phyloP scores from a whole-genome alignment of 140 eudicot species.

The Anethum foeniculum region DNA sequence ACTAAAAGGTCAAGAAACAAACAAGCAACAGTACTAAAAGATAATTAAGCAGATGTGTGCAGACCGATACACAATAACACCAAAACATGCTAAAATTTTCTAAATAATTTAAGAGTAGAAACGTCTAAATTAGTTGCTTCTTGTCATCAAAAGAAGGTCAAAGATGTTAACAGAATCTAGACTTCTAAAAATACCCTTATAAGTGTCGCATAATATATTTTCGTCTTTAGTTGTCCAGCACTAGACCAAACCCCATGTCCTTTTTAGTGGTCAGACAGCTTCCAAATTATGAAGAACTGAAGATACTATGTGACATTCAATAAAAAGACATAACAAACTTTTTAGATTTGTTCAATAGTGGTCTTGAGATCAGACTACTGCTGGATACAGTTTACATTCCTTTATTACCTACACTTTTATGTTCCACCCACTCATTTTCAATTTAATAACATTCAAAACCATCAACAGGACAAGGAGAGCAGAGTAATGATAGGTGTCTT shows the following conservation, averaged over 20 bases:
- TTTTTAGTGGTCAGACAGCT: not conserved
- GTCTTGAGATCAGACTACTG: not conserved
- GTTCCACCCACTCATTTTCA: not conserved
- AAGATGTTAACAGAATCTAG: not conserved
- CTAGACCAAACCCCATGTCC: not conserved
- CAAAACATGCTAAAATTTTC: not conserved
- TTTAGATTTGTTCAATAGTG: not conserved
- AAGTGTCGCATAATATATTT: not conserved
- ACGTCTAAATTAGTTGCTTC: not conserved
- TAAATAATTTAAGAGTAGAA: not conserved
- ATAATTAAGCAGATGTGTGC: not conserved
- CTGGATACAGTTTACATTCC: not conserved
- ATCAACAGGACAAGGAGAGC: conserved; percentile 1
- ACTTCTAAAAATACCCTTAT: not conserved
- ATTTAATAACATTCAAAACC: conserved; percentile 1
- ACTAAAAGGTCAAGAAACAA: not conserved
- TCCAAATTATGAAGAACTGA: not conserved
- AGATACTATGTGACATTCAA: not conserved
- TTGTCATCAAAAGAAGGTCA: not conserved
- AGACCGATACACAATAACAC: not conserved
- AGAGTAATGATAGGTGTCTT: not conserved
- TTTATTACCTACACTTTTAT: not conserved
- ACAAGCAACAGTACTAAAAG: not conserved
- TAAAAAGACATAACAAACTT: not conserved
- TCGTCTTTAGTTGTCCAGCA: not conserved